These are phyloP conservation scores for Ophiostoma ips DNA, from an alignment of 2,329 filamentous ascomycete species.

Conservation along the genomic window DNA sequence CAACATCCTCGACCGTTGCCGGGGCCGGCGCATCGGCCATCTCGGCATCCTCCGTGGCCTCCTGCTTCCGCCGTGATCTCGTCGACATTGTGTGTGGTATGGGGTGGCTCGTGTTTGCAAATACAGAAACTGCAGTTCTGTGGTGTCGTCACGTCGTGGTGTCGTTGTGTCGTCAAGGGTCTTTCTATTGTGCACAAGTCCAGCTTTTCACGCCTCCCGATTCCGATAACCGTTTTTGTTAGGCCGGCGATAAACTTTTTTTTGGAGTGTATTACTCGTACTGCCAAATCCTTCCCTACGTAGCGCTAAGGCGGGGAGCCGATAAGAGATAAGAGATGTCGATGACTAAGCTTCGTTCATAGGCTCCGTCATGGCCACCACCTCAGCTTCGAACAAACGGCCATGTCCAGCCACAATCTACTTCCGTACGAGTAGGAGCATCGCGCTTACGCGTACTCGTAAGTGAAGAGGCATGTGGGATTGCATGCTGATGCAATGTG, in stretches of 20 bases:
- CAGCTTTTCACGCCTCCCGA: not conserved
- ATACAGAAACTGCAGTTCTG: not conserved
- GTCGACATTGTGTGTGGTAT: constrained; percentile 9
- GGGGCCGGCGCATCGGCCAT: constrained; percentile 30
- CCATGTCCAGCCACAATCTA: too few species aligned
- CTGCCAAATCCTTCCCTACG: not conserved
- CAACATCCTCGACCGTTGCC: constrained; percentile 6
- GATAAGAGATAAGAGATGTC: not conserved
- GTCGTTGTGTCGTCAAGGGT: not conserved
- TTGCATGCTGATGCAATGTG: not conserved
- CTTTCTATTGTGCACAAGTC: not conserved
- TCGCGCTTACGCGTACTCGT: too few species aligned
- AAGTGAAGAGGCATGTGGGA: too few species aligned
- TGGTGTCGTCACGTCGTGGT: not conserved
- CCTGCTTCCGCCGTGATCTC: constrained; percentile 10
- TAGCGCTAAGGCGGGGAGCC: not conserved
- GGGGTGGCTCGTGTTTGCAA: not conserved
- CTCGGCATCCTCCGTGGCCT: constrained; percentile 17
- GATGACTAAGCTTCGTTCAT: not conserved
- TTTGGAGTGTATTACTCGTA: not conserved
- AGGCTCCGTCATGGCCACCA: too few species aligned
- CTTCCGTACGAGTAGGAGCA: too few species aligned
- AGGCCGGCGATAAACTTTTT: constrained; percentile 7
- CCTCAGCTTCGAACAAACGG: too few species aligned
- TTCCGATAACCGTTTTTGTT: constrained; percentile 6